Percentiles rank a stretch among this genome's conserved stretches.
These are phyloP conservation scores for Psilocybe subaeruginosa DNA, from an alignment of 768 basidiomycete species.

Conservation along the genomic window DNA sequence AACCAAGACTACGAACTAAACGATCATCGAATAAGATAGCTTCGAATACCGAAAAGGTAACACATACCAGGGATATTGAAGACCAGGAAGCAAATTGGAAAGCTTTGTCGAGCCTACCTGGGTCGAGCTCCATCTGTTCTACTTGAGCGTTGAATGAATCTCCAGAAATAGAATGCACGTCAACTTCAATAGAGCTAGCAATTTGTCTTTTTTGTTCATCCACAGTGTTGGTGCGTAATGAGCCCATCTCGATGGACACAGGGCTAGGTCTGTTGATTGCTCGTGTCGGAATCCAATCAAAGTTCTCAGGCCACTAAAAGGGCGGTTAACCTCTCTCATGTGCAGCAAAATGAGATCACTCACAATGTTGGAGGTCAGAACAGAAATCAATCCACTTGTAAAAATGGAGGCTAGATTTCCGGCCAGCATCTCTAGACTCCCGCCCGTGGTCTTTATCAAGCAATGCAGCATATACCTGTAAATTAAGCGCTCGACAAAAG, in stretches of 20 bases:
- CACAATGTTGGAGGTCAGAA: slow-evolving; percentile 65
- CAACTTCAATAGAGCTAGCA: background rate
- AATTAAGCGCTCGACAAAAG: background rate
- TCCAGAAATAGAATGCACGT: slow-evolving; percentile 21
- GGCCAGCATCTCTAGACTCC: slow-evolving; percentile 67
- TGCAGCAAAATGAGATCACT: slow-evolving; percentile 22
- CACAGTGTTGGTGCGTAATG: slow-evolving; percentile 6
- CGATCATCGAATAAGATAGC: background rate
- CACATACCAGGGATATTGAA: slow-evolving; percentile 63
- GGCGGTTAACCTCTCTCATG: slow-evolving; percentile 1
- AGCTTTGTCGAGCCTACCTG: slow-evolving; percentile 65
- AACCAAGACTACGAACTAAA: slow-evolving; percentile 62
- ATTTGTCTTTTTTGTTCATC: background rate
- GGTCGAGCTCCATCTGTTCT: slow-evolving; percentile 64
- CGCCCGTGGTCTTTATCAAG: background rate
- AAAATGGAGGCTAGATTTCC: slow-evolving; percentile 87
- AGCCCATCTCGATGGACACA: slow-evolving; percentile 17
- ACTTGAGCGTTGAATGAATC: slow-evolving; percentile 40
- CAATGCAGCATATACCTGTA: background rate
- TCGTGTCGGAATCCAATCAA: slow-evolving; percentile 79
- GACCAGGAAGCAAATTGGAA: slow-evolving; percentile 83
- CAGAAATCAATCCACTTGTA: slow-evolving; percentile 76
- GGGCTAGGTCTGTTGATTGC: slow-evolving; percentile 59
- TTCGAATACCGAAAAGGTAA: background rate
- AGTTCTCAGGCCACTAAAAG: slow-evolving; percentile 75